Conservation (phyloP, 495 filamentous ascomycete genomes). For the Annulohypoxylon bovei region DNA sequence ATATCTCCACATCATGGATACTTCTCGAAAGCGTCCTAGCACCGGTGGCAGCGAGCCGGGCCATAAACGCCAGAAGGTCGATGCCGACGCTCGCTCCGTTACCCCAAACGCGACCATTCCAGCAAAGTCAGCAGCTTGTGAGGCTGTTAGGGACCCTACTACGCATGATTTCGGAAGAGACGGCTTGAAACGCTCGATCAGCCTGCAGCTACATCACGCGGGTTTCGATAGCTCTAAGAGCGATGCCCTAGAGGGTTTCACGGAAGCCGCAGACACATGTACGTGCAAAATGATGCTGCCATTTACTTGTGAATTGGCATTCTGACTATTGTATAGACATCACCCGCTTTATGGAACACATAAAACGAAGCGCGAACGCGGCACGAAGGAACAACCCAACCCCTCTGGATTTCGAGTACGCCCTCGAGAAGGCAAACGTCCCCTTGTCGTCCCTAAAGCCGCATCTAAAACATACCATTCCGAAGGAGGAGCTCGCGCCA, state of each 20-base stretch:
- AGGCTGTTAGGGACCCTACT: slow-evolving; percentile 32
- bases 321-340: slow-evolving; percentile 49
- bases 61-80: slow-evolving; percentile 48
- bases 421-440: slow-evolving; percentile 50
- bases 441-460: slow-evolving; percentile 49
- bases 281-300: slow-evolving; percentile 16
- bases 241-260: slow-evolving; percentile 58
- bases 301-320: neutral
- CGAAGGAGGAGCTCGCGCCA: slow-evolving; percentile 44
- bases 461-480: slow-evolving; percentile 53
- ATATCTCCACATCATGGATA: slow-evolving; percentile 12
- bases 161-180: slow-evolving; percentile 49
- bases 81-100: slow-evolving; percentile 15
- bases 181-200: slow-evolving; percentile 53
- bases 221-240: slow-evolving; percentile 54
- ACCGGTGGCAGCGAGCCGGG: slow-evolving; percentile 31
- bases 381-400: slow-evolving; percentile 50
- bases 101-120: neutral
- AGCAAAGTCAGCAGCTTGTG: neutral
- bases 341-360: slow-evolving; percentile 40
- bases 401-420: slow-evolving; percentile 54
- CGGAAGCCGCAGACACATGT: slow-evolving; percentile 53
- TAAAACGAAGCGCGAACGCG: slow-evolving; percentile 48
- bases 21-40: slow-evolving; percentile 32
- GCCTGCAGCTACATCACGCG: slow-evolving; percentile 50